These are phyloP conservation scores for Castanopsis chinensis DNA, from an alignment of 306 rosid species.

Conservation along the genomic window DNA sequence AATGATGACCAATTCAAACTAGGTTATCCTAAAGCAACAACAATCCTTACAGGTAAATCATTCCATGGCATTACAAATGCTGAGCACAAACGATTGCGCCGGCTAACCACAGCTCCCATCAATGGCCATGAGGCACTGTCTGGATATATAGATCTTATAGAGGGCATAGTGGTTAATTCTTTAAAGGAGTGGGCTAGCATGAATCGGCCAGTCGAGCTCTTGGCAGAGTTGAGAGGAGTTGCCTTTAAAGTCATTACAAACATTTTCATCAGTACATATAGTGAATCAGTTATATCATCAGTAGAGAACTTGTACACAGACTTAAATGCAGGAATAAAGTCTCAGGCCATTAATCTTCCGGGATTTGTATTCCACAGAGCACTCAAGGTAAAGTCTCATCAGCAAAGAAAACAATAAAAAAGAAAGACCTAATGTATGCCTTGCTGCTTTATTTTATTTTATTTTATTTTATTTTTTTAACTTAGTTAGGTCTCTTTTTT, in stretches of 20 bases:
- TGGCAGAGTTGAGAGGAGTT: conserved; percentile 17
- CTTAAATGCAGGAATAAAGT: neutral
- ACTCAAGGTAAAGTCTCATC: conserved; percentile 19
- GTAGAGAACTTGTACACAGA: neutral
- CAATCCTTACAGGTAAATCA: neutral
- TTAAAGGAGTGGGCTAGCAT: conserved; percentile 25
- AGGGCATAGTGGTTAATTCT: conserved; percentile 1
- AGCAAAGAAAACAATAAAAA: neutral
- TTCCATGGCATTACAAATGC: neutral
- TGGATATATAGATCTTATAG: conserved; percentile 9
- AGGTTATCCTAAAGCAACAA: conserved; percentile 23
- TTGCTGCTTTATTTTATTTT: no score
- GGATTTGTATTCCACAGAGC: conserved; percentile 35
- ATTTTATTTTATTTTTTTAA: no score
- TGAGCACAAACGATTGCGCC: conserved; percentile 31
- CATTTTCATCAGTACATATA: conserved; percentile 26
- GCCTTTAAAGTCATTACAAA: conserved; percentile 30
- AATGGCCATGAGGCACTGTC: conserved; percentile 8
- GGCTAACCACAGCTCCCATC: conserved; percentile 13
- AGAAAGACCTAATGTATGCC: neutral
- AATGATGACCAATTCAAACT: conserved; percentile 19
- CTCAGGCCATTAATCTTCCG: conserved; percentile 13
- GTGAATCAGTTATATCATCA: neutral
- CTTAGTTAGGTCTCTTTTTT: no score
- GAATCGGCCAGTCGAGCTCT: conserved; percentile 23